phyloP scores from a whole-genome alignment of 805 yeast genomes.

The Schwanniomyces occidentalis region DNA sequence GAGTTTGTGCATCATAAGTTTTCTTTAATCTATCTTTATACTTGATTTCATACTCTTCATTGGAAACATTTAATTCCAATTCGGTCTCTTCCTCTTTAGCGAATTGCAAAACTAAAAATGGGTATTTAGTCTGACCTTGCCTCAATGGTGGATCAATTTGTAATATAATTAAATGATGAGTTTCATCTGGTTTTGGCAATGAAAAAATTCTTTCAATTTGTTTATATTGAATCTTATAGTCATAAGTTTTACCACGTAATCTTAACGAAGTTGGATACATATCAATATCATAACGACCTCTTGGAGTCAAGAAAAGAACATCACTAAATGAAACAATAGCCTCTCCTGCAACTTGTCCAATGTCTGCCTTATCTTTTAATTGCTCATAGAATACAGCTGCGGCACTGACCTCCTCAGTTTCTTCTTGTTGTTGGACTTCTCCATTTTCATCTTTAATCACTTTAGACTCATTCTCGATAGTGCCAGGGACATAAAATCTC shows the following conservation, averaged over 20 bases:
- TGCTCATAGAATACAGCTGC: slow-evolving; percentile 89
- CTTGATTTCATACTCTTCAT: slow-evolving; percentile 72
- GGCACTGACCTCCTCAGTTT: slow-evolving; percentile 56
- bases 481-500: slow-evolving; percentile 93
- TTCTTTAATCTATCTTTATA: slow-evolving; percentile 75
- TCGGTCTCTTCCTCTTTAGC: slow-evolving; percentile 88
- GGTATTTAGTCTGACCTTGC: slow-evolving; percentile 97
- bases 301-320: slow-evolving; percentile 89
- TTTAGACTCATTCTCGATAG: slow-evolving; percentile 48
- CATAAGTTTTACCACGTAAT: slow-evolving; percentile 95
- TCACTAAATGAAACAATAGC: slow-evolving; percentile 93
- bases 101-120: slow-evolving; percentile 88
- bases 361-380: slow-evolving; percentile 87
- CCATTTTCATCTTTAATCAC: slow-evolving; percentile 25
- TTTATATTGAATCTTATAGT: slow-evolving; percentile 88
- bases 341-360: slow-evolving; percentile 92
- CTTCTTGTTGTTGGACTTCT: slow-evolving; percentile 34
- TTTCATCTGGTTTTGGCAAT: slow-evolving; percentile 91
- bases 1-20: slow-evolving; percentile 80
- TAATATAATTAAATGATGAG: slow-evolving; percentile 81
- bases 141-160: slow-evolving; percentile 97
- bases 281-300: slow-evolving; percentile 98
- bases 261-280: slow-evolving; percentile 86
- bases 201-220: slow-evolving; percentile 90
- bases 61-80: slow-evolving; percentile 81